Evolutionary conservation across 225 moss, liverwort and hornwort genomes (phyloP).

Genomic region (Lunularia cruciata): DNA sequence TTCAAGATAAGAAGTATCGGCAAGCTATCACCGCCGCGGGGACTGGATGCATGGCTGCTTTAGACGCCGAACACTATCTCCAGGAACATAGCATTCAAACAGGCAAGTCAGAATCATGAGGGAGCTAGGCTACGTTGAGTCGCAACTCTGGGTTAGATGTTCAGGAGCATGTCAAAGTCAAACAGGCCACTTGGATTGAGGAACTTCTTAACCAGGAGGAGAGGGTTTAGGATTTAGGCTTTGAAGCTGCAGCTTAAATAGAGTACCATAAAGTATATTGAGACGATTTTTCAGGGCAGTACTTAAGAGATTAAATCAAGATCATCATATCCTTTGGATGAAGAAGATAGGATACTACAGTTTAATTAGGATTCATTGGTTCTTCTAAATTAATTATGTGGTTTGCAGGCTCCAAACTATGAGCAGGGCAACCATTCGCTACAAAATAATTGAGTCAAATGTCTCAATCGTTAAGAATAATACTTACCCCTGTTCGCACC

Average conservation of each 20-base stretch:
- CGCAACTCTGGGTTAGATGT: background rate
- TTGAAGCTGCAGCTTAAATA: too few species aligned
- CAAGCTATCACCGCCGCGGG: conserved; percentile 97
- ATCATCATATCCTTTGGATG: background rate
- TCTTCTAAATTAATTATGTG: conserved; percentile 9
- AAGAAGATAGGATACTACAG: background rate
- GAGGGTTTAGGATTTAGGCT: background rate
- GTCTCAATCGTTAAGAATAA: background rate
- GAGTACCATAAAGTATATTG: background rate
- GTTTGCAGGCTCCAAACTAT: conserved; percentile 22
- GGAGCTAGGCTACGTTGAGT: background rate
- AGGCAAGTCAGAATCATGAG: conserved; percentile 59
- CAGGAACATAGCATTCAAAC: conserved; percentile 62
- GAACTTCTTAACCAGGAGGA: background rate
- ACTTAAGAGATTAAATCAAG: too few species aligned
- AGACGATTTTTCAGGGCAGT: background rate
- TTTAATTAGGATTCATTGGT: background rate
- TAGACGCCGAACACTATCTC: conserved; percentile 91
- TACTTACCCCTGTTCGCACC: too few species aligned
- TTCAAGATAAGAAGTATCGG: conserved; percentile 92
- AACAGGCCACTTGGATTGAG: background rate
- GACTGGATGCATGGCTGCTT: conserved; percentile 91
- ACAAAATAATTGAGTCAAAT: background rate
- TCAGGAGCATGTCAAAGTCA: conserved; percentile 1
- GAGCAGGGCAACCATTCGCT: background rate